Conservation (phyloP, 225 moss, liverwort and hornwort genomes). For the Lunularia cruciata region DNA sequence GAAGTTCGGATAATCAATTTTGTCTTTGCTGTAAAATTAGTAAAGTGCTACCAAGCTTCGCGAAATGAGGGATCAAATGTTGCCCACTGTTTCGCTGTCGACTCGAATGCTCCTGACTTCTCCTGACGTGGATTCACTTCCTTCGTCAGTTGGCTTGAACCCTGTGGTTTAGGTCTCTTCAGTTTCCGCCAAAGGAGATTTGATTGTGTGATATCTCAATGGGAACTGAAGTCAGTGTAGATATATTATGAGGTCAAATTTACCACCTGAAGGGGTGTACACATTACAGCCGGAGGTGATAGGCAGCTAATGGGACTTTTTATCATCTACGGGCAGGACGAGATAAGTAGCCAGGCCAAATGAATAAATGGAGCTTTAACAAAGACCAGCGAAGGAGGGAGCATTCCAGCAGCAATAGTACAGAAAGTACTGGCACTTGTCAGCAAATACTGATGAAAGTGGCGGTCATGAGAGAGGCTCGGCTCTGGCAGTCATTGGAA, state of each 20-base stretch:
- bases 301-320: not conserved
- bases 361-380: too few relatives aligned
- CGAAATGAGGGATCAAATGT: not conserved
- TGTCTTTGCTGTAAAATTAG: conserved; percentile 16
- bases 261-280: too few relatives aligned
- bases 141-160: conserved; percentile 1
- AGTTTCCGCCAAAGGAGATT: not conserved
- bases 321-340: not conserved
- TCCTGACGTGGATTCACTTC: not conserved
- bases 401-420: not conserved
- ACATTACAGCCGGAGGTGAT: conserved; percentile 7
- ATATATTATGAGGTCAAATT: not conserved
- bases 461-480: too few relatives aligned
- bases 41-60: not conserved
- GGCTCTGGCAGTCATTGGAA: too few relatives aligned
- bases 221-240: not conserved
- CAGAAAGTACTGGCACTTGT: not conserved
- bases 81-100: not conserved
- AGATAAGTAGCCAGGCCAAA: not conserved
- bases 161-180: not conserved
- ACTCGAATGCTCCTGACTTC: not conserved
- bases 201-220: not conserved
- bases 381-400: not conserved
- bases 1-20: conserved; percentile 6
- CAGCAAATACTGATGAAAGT: not conserved